phyloP scores from a whole-genome alignment of 257 asterid genomes.

The Verbena officinalis region DNA sequence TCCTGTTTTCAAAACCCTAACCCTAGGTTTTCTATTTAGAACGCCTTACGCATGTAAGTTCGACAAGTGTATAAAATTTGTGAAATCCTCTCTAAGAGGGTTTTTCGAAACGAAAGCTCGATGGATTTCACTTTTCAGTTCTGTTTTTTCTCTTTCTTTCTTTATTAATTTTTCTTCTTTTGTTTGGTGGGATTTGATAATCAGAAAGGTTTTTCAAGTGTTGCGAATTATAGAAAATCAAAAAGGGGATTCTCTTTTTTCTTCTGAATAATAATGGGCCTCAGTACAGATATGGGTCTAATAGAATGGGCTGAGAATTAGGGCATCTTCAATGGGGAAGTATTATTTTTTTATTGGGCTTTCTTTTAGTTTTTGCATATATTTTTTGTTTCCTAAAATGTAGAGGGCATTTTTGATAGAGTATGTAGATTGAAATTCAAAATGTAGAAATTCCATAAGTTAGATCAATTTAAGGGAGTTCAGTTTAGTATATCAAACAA shows the following conservation, averaged over 20 bases:
- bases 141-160: not conserved
- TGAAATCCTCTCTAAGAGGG: conserved; percentile 31
- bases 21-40: conserved; percentile 44
- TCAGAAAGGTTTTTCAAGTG: conserved; percentile 10
- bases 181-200: not conserved
- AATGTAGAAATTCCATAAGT: too few species aligned
- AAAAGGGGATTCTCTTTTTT: not conserved
- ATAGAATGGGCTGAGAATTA: not conserved
- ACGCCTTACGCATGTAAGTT: conserved; percentile 7
- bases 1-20: conserved; percentile 51
- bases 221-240: not conserved
- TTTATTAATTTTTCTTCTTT: not conserved
- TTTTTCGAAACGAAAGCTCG: conserved; percentile 29
- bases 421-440: too few species aligned
- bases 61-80: conserved; percentile 19
- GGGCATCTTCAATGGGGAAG: not conserved
- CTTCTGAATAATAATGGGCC: conserved; percentile 6
- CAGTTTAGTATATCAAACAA: too few species aligned
- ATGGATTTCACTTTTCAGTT: conserved; percentile 30
- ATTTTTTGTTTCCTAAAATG: too few species aligned
- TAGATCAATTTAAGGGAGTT: too few species aligned
- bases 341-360: too few species aligned
- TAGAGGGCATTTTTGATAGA: too few species aligned
- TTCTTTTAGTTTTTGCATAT: too few species aligned
- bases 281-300: not conserved